These are phyloP conservation scores for Mycena indigotica DNA, from an alignment of 768 basidiomycete species.

Conservation along the genomic window DNA sequence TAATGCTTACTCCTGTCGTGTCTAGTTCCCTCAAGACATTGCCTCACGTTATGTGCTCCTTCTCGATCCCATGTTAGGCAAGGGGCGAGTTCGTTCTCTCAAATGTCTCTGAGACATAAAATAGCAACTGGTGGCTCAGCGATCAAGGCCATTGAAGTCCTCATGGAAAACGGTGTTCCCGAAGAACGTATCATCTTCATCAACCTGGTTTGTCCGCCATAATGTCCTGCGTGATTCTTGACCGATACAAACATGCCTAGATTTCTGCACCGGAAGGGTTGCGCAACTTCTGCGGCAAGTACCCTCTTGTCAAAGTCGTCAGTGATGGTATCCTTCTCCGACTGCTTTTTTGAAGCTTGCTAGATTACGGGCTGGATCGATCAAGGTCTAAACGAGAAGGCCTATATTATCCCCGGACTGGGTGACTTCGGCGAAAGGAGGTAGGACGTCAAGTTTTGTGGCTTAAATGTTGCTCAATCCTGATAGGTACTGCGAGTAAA, in stretches of 20 bases:
- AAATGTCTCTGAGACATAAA: background rate
- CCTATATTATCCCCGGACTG: constrained; percentile 91
- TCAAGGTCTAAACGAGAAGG: constrained; percentile 85
- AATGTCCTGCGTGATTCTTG: background rate
- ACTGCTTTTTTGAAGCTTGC: background rate
- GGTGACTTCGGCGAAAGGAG: constrained; percentile 96
- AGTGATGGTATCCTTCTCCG: constrained; percentile 30
- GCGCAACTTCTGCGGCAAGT: constrained; percentile 72
- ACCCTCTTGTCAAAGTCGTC: constrained; percentile 78
- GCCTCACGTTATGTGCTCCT: constrained; percentile 88
- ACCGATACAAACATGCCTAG: too few species aligned
- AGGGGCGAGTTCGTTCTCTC: constrained; percentile 27
- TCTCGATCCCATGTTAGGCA: constrained; percentile 97
- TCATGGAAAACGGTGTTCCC: constrained; percentile 88
- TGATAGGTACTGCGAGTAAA: constrained; percentile 24
- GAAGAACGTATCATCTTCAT: constrained; percentile 96
- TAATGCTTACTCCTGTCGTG: background rate
- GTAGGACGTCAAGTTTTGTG: constrained; percentile 39
- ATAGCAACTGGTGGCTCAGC: constrained; percentile 94
- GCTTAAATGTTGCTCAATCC: constrained; percentile 17
- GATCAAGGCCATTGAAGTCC: constrained; percentile 94
- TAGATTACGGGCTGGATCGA: constrained; percentile 97
- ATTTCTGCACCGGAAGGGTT: constrained; percentile 92
- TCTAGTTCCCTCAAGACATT: constrained; percentile 90
- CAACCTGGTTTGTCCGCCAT: constrained; percentile 64